phyloP scores from a whole-genome alignment of 208 protist species.

The Acanthamoeba triangularis region DNA sequence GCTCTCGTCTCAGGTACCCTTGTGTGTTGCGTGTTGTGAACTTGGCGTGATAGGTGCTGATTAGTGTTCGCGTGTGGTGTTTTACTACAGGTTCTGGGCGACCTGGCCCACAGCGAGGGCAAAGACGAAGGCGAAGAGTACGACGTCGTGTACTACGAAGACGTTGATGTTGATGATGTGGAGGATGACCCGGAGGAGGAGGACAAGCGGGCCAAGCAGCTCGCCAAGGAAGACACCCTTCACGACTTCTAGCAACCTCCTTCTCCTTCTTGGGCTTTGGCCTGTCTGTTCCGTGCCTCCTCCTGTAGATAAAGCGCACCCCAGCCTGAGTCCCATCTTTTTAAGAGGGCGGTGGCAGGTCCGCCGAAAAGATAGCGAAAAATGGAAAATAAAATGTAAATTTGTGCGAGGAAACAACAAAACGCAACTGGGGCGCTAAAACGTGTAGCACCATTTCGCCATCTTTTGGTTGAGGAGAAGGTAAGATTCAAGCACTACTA shows the following conservation, averaged over 20 bases:
- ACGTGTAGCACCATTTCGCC: no score
- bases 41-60: background rate
- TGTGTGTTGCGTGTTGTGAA: background rate
- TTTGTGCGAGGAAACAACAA: no score
- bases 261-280: no score
- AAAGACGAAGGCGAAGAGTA: constrained; percentile 54
- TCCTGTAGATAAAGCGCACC: no score
- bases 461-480: no score
- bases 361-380: no score
- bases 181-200: background rate
- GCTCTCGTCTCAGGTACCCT: constrained; percentile 23
- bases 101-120: background rate
- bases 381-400: no score
- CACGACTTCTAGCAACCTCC: background rate
- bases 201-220: background rate
- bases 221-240: background rate
- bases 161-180: background rate
- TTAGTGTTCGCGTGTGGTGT: background rate
- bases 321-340: no score
- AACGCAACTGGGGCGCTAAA: no score
- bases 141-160: constrained; percentile 39
- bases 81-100: background rate
- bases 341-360: no score
- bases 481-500: no score
- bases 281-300: no score